Evolutionary conservation across 2,329 filamentous ascomycete genomes (phyloP), one percentile per base, ranked within the genome.

Genomic region (Nectriaceae sp.): DNA sequence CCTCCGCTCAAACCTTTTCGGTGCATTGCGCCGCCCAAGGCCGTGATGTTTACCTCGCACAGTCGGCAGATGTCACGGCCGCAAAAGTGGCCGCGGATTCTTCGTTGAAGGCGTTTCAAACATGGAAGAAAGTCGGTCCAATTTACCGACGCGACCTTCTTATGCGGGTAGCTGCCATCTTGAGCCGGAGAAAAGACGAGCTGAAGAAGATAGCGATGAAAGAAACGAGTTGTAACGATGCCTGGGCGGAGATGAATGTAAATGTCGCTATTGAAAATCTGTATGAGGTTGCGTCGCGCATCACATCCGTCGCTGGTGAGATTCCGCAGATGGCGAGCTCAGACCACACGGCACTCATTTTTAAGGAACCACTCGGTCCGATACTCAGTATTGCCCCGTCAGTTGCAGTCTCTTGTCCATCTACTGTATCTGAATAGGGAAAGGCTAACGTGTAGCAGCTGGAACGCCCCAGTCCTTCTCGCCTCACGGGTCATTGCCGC

Each of bases 391-490:
- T 31, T 31, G 26, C 26, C 8, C 26, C 26, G 26, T 31, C 8
- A 31, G 26, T 31, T 8, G 26, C 26, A 31, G 8, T 15, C 8
- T 31, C 26, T 31, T 15, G 15, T 8, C 8, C 8, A 8, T 15
- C 8, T 31, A 15, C 8, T 8, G 26, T 31, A 8, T 31, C 26
- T 15, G 8, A n/a, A n/a, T 8, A 31, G 8, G 15, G 8, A 31
- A 15, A 31, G 26, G 15, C 26, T 31, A 15, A 31, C 26, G 26
- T 8, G 15, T 15, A 8, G 26, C 26, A 31, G 26, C 15, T 52
- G 50, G 50, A 53, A 53, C 22, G 37, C 33, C 13, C 39, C 46
- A 10, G 21, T 33, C 15, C 33, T 47, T 10, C 29, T 53, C 35
- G 42, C 33, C 10, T n/a, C 47, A 3, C 46, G 50, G 15, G 22